Evolutionary conservation across 179 eudicot species (phyloP), one percentile per base, ranked within the genome.

Genomic region (Nepenthes alata): DNA sequence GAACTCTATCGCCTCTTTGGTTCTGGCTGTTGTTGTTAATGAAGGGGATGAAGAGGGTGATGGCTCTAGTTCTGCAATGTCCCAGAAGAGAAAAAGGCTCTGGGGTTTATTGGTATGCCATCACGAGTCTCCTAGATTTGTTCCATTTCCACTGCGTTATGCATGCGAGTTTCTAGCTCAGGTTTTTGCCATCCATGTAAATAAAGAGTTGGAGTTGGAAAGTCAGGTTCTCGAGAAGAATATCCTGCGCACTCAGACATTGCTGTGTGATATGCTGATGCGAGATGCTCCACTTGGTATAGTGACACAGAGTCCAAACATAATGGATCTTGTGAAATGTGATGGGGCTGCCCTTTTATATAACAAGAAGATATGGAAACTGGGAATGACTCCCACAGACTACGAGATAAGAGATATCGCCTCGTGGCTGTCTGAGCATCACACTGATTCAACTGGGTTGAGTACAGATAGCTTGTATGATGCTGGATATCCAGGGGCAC

Each of bases 71-170:
- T 51, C 84, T 39, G 34, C 77, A 37, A 69, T 75, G 47, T 72
- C 75, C 56, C 83, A 78, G 49, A 89, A 84, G 70, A 76, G 85
- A 61, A 85, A 87, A 70, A 75, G 77, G 64, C 95, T 93, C 57
- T 93, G 98, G 98, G 98, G 98, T 57, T 78, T 93, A 61, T 96
- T 93, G 11, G 98, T 93, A 38, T 93, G 98, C 67, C 98, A 93
- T 68, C 76, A 89, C 61, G 81, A 85, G 2, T 72, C 84, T 62
- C 95, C 98, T 5, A 79, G 98, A 67, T 89, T 93, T 58, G 95
- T 93, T 48, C 98, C 98, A 2, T 93, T 93, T 71, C 98, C 98
- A 62, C 74, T 93, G 37, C 74, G 98, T 2, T 93, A 89, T 58
- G 98, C 98, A 0, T 93, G 98, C 54, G 98, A 89, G 74, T 93